A percentile compares a stretch with the other conserved stretches of the same genome.
Conservation (phyloP, 164 flowering plant species). For the Chloranthus sessilifolius region DNA sequence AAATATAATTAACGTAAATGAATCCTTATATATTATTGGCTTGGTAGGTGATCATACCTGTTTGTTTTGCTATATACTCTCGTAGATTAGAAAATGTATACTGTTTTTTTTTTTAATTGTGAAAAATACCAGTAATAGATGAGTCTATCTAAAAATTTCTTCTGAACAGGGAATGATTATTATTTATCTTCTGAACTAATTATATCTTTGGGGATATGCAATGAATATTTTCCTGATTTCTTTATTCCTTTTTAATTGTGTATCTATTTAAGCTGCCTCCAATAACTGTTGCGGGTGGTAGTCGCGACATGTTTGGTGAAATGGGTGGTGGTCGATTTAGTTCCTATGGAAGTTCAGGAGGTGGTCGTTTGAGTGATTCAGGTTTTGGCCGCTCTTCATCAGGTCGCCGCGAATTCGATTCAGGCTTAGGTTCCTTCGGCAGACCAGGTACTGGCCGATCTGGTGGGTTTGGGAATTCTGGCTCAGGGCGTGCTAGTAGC, state of each 20-base stretch:
- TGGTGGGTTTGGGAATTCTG: background rate
- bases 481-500: background rate
- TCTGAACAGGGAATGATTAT: too few relatives aligned
- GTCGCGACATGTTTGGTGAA: conserved; percentile 28
- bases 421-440: background rate
- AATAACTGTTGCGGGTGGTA: conserved; percentile 39
- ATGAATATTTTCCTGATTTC: too few relatives aligned
- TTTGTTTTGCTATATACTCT: too few relatives aligned
- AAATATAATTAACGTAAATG: too few relatives aligned
- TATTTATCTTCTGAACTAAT: too few relatives aligned
- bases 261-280: conserved; percentile 56
- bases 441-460: background rate
- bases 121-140: too few relatives aligned
- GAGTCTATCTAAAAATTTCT: background rate
- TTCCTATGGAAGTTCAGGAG: too few relatives aligned
- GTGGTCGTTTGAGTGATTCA: conserved; percentile 21
- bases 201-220: too few relatives aligned
- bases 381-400: background rate
- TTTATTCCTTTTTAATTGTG: background rate
- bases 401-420: background rate
- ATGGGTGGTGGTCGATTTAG: conserved; percentile 30
- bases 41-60: too few relatives aligned
- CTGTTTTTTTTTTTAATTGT: too few relatives aligned
- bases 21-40: too few relatives aligned
- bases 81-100: too few relatives aligned